A percentile compares a stretch with the other conserved stretches of the same genome.
Conservation (phyloP, 331 rosid genomes). For the Telfairia occidentalis region DNA sequence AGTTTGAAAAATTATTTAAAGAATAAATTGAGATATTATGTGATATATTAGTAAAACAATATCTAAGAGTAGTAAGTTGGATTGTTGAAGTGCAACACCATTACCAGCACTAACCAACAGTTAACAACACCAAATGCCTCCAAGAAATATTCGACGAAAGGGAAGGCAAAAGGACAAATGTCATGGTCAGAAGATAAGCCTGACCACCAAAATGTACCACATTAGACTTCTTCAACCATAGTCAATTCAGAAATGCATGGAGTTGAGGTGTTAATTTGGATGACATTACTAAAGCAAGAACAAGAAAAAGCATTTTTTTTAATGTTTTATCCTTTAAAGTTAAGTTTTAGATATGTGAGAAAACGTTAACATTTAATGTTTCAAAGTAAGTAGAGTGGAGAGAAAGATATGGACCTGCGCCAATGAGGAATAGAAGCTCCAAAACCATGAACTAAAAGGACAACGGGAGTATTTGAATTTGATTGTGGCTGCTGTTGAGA, state of each 20-base stretch:
- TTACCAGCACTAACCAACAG: background rate
- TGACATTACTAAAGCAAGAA: background rate
- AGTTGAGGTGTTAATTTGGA: background rate
- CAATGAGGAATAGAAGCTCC: conserved; percentile 95
- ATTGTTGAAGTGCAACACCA: no score
- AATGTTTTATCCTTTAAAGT: background rate
- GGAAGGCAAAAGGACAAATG: background rate
- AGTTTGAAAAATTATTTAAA: no score
- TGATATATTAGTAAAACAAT: no score
- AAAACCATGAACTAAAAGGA: conserved; percentile 86
- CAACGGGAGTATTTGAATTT: conserved; percentile 35
- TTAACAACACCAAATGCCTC: background rate
- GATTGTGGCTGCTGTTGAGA: conserved; percentile 14
- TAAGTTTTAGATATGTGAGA: background rate
- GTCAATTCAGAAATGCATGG: background rate
- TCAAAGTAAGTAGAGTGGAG: background rate
- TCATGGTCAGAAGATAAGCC: background rate
- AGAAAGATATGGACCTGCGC: conserved; percentile 52
- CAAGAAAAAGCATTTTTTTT: background rate
- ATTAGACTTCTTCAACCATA: background rate
- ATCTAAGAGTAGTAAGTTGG: no score
- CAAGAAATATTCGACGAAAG: background rate
- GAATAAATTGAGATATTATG: no score
- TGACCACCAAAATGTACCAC: background rate
- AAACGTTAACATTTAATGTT: background rate